These are phyloP conservation scores for Crithidia mellificae DNA, from an alignment of 208 protist genomes.

Conservation along the genomic window DNA sequence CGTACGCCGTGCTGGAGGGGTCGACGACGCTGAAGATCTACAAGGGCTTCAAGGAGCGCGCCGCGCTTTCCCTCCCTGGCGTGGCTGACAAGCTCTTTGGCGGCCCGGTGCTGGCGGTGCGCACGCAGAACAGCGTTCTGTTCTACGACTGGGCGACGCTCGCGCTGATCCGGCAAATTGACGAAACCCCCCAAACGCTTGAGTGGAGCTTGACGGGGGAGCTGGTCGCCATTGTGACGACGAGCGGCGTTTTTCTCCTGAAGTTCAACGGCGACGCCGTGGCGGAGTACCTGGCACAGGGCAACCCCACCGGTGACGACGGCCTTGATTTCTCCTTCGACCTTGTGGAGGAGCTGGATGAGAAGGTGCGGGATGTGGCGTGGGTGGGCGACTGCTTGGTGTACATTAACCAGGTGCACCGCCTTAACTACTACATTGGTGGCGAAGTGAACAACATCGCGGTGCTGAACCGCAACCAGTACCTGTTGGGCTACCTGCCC, in stretches of 20 bases:
- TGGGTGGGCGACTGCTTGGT: conserved; percentile 98
- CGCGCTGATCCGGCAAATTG: conserved; percentile 94
- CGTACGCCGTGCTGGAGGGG: conserved; percentile 94
- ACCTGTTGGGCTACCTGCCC: conserved; percentile 95
- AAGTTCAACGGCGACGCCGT: conserved; percentile 92
- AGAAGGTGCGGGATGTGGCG: conserved; percentile 88
- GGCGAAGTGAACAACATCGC: conserved; percentile 93
- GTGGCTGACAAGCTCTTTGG: conserved; percentile 80
- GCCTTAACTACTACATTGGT: conserved; percentile 98
- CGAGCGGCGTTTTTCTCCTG: conserved; percentile 94
- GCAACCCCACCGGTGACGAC: conserved; percentile 72
- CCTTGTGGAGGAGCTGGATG: conserved; percentile 91
- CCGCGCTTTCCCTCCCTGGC: conserved; percentile 68
- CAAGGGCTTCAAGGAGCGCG: conserved; percentile 96
- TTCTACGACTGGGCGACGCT: conserved; percentile 98
- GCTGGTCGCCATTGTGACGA: conserved; percentile 87
- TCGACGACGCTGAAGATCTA: conserved; percentile 88
- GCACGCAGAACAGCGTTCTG: conserved; percentile 64
- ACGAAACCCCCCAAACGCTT: conserved; percentile 89
- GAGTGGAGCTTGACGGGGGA: conserved; percentile 94
- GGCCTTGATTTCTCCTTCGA: conserved; percentile 97
- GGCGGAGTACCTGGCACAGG: conserved; percentile 64
- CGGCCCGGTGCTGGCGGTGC: conserved; percentile 91
- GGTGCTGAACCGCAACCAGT: conserved; percentile 90
- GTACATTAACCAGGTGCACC: conserved; percentile 93